Percentiles rank a stretch among this genome's conserved stretches.
Conservation (phyloP, 192 early-diverging fungal species). For the Backusella australiensis region DNA sequence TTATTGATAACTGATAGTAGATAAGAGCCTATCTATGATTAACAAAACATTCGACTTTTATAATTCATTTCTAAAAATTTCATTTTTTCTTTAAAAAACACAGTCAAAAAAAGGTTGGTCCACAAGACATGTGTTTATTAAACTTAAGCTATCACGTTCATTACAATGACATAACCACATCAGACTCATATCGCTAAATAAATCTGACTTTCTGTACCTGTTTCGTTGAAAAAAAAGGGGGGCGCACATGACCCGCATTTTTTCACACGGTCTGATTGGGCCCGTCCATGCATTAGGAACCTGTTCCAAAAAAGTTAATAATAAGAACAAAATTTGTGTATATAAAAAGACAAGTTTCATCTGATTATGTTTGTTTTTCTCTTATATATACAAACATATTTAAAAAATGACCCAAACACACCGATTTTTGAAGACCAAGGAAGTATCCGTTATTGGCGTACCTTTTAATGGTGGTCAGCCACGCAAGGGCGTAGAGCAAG, state of each 20-base stretch:
- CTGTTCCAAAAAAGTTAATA: background rate
- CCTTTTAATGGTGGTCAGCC: slow-evolving; percentile 33
- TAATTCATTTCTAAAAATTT: no score
- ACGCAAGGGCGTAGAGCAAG: slow-evolving; percentile 86
- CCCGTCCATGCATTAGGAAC: background rate
- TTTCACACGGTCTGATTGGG: background rate
- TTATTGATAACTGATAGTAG: background rate
- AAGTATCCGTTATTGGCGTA: slow-evolving; percentile 18
- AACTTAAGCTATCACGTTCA: background rate
- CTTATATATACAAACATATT: background rate
- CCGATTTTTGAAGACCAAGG: slow-evolving; percentile 14
- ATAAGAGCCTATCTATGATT: background rate
- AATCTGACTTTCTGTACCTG: background rate
- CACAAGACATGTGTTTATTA: background rate
- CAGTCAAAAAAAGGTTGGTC: background rate
- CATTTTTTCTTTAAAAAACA: no score
- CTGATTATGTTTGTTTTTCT: slow-evolving; percentile 2
- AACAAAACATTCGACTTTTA: background rate
- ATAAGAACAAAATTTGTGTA: background rate
- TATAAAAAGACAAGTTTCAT: background rate
- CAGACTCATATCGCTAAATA: background rate
- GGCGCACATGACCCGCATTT: background rate
- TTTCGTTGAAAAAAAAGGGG: background rate
- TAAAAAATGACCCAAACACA: background rate
- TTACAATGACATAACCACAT: background rate